Evolutionary conservation across 169 alveolate genomes (phyloP).

Genomic region (Babesia bovis): DNA sequence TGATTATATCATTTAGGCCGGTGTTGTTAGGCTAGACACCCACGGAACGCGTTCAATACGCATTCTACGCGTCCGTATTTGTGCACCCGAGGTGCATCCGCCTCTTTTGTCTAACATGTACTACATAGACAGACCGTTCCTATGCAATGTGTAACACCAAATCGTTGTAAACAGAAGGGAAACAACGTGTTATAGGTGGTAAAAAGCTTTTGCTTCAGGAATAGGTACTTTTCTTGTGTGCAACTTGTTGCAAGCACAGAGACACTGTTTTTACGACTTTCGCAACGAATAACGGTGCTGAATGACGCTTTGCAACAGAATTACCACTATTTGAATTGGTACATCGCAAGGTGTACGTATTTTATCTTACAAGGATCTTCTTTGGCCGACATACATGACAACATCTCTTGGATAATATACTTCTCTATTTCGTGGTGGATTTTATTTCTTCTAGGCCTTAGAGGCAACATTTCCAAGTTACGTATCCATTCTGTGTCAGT

Average conservation of each 20-base stretch:
- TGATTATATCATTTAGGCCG: neutral
- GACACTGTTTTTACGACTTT: neutral
- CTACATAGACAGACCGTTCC: neutral
- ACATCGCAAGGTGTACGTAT: too few species aligned
- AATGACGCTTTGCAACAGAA: too few species aligned
- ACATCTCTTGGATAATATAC: too few species aligned
- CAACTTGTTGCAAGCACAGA: neutral
- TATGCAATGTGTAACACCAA: neutral
- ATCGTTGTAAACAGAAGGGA: neutral
- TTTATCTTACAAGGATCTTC: too few species aligned
- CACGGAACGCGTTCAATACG: neutral
- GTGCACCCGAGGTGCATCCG: slow-evolving; percentile 1
- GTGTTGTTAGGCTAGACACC: neutral
- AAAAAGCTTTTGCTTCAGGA: neutral
- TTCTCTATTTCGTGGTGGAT: too few species aligned
- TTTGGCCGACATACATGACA: too few species aligned
- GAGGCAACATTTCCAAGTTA: too few species aligned
- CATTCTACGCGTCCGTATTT: neutral
- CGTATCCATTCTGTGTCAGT: too few species aligned
- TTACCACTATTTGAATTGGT: too few species aligned
- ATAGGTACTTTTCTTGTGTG: neutral
- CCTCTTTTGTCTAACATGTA: neutral
- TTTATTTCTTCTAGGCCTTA: too few species aligned
- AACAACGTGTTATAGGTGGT: neutral
- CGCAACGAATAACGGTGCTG: too few species aligned